Base-by-base conservation (phyloP, 306 rosid species). In the Lablab purpureus region DNA sequence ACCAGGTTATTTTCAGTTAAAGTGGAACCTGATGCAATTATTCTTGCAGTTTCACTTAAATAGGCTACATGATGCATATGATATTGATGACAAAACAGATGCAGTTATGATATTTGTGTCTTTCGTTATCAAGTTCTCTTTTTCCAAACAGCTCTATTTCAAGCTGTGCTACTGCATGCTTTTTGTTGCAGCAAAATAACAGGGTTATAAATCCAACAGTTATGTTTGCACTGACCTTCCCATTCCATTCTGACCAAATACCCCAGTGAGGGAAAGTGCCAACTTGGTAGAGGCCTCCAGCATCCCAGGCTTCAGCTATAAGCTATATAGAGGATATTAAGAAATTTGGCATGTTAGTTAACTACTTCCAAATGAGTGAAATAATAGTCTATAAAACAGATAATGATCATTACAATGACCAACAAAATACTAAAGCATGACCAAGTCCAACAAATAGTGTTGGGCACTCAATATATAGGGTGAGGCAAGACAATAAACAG, bases 241-340 rank as follows among this genome's bases (percentile, higher is more conserved):
- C 99, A 80, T 95, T 95, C 99, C 99, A 95, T 87, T 92, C 99
- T 50, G 97, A 95, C 99, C 99, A 95, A 87, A 84, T 84, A 85
- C 98, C 94, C 98, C 96, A 88, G 88, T 89, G 98, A 83, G 99
- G 99, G 84, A 95, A 95, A 25, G 84, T 71, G 78, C 98, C 99
- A 87, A 95, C 96, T 91, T 95, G 99, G 89, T 95, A 95, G 51
- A 92, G 87, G 82, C 99, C 98, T 58, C 97, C 99, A 3, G 97
- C 80, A 87, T 95, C 99, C 99, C 99, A 95, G 76, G 99, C 98
- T 85, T 95, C 99, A 78, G 99, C 98, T 86, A 92, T 89, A 74
- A 95, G 97, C 99, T 95, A 80, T 55, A 67, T 82, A 83, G 65
- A 80, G 23, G 74, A 79, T 77, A 74, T 75, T 36, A 74, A 78